A percentile compares a stretch with the other conserved stretches of the same genome.
These are phyloP conservation scores for Epithemia pelagica DNA, from an alignment of 108 stramenopile genomes.

Conservation along the genomic window DNA sequence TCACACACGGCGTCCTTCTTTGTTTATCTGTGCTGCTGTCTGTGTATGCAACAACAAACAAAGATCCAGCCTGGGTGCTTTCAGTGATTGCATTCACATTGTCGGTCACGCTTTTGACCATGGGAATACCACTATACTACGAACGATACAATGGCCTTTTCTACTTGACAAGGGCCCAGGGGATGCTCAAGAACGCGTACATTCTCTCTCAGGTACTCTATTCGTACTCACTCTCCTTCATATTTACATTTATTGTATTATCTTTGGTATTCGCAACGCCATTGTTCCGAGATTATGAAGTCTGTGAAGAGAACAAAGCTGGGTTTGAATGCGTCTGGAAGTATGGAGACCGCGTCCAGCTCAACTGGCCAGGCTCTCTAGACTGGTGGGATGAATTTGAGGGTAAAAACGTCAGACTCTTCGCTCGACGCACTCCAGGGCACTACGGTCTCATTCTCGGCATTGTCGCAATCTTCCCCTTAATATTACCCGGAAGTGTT, in stretches of 20 bases:
- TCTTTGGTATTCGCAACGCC: conserved; percentile 30
- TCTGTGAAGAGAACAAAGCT: conserved; percentile 6
- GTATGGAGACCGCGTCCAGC: background rate
- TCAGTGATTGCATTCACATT: background rate
- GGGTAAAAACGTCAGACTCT: conserved; percentile 22
- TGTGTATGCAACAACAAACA: background rate
- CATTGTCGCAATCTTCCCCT: conserved; percentile 27
- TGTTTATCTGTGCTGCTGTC: background rate
- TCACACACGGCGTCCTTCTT: conserved; percentile 16
- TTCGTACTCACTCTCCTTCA: conserved; percentile 34
- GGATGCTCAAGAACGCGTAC: conserved; percentile 31
- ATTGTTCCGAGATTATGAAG: conserved; percentile 23
- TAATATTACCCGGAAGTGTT: conserved; percentile 34
- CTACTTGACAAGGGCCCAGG: conserved; percentile 38
- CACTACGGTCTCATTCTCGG: conserved; percentile 34
- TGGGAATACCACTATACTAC: conserved; percentile 23
- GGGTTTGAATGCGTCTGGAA: conserved; percentile 3
- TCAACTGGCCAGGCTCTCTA: background rate
- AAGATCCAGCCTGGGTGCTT: background rate
- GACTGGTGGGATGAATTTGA: conserved; percentile 12
- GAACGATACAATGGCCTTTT: conserved; percentile 32
- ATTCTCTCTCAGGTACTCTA: conserved; percentile 30
- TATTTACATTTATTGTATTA: conserved; percentile 29
- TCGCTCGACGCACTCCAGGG: conserved; percentile 23
- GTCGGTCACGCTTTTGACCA: background rate